A percentile compares a stretch with the other conserved stretches of the same genome.
Evolutionary conservation across 164 flowering plant species (phyloP).

Genomic region (Amborella trichopoda): DNA sequence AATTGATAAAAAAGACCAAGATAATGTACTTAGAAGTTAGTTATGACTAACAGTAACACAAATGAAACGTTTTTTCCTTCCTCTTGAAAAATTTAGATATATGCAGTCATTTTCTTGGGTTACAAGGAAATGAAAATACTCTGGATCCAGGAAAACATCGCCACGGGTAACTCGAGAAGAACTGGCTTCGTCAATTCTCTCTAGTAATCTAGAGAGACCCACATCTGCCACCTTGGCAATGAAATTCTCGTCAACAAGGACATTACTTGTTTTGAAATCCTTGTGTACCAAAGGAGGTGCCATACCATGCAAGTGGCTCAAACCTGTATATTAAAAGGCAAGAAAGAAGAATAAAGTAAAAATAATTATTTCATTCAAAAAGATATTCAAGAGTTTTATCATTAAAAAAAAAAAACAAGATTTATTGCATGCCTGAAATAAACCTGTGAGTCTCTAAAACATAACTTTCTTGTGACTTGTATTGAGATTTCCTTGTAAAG

Average conservation of each 20-base stretch:
- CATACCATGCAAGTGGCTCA: conserved; percentile 44
- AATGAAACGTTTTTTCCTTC: not conserved
- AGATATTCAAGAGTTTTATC: not conserved
- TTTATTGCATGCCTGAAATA: not conserved
- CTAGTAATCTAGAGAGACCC: conserved; percentile 34
- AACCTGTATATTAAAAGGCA: conserved; percentile 28
- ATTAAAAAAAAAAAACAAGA: not conserved
- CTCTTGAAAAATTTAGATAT: not conserved
- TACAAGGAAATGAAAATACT: conserved; percentile 22
- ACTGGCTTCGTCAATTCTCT: conserved; percentile 36
- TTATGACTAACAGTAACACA: not conserved
- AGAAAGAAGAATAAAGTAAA: too few relatives aligned
- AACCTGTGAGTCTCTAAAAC: not conserved
- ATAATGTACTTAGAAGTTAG: not conserved
- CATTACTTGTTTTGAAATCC: conserved; percentile 61
- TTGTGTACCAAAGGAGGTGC: conserved; percentile 48
- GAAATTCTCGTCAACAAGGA: conserved; percentile 73
- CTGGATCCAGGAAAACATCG: conserved; percentile 49
- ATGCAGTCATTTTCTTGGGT: not conserved
- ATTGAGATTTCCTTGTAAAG: too few relatives aligned
- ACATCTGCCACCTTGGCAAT: conserved; percentile 72
- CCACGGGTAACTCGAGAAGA: conserved; percentile 19
- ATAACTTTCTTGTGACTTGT: too few relatives aligned
- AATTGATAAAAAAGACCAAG: not conserved
- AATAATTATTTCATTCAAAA: too few relatives aligned